Percentiles rank a stretch among this genome's conserved stretches.
Conservation (phyloP, 78 protist species). For the Protostelium mycophagum region DNA sequence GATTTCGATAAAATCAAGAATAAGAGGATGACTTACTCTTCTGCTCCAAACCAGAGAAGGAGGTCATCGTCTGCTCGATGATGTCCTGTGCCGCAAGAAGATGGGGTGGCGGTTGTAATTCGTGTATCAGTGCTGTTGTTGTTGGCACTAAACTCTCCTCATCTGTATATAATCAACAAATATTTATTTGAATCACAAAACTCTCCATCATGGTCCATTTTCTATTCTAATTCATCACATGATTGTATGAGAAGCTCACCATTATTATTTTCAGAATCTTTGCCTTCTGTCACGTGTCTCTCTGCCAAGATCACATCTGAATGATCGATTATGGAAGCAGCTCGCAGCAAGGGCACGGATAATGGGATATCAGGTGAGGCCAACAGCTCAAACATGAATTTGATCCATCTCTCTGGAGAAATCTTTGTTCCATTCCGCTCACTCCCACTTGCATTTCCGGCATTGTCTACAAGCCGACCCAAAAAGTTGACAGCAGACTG, state of each 20-base stretch:
- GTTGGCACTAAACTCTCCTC: background rate
- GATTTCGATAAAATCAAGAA: too few relatives aligned
- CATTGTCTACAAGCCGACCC: background rate
- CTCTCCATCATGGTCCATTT: background rate
- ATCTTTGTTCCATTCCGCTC: background rate
- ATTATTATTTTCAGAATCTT: too few relatives aligned
- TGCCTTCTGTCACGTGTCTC: too few relatives aligned
- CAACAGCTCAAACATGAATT: background rate
- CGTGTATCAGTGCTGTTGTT: background rate
- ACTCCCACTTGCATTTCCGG: background rate
- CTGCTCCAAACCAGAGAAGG: background rate
- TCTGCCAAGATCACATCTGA: background rate
- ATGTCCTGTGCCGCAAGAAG: background rate
- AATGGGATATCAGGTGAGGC: background rate
- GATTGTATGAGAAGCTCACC: background rate
- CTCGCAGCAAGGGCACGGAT: background rate
- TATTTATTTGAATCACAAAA: too few relatives aligned
- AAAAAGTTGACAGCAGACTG: background rate
- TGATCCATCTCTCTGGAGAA: background rate
- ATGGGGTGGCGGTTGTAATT: background rate
- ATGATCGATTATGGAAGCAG: background rate
- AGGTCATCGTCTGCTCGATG: background rate
- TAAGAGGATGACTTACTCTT: too few relatives aligned
- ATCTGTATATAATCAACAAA: background rate
- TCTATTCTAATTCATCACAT: background rate